Evolutionary conservation across 169 alveolate genomes (phyloP).

Genomic region (Ichthyophthirius multifiliis): DNA sequence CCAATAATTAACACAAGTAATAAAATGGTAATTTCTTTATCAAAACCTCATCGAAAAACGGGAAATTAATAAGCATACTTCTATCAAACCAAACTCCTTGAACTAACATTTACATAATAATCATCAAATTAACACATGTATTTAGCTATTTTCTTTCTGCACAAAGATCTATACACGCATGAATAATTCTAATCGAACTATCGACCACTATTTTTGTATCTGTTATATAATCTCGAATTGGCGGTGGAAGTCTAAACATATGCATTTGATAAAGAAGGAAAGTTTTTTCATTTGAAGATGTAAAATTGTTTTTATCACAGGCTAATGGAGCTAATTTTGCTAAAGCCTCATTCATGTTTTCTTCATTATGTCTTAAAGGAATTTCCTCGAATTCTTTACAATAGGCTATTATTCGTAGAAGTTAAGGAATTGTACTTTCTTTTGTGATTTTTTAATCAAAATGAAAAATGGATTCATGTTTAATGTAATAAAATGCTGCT

Average conservation of each 20-base stretch:
- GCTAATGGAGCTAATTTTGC: conserved; percentile 69
- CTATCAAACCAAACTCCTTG: conserved; percentile 82
- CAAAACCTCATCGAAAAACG: conserved; percentile 52
- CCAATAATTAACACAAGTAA: conserved; percentile 57
- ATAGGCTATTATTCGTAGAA: conserved; percentile 62
- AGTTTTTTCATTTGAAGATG: conserved; percentile 77
- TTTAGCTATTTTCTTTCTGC: conserved; percentile 65
- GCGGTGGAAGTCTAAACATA: conserved; percentile 63
- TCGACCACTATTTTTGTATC: conserved; percentile 86
- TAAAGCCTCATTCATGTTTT: conserved; percentile 79
- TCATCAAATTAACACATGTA: conserved; percentile 67
- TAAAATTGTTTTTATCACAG: conserved; percentile 65
- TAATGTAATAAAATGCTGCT: conserved; percentile 76
- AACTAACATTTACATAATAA: conserved; percentile 73
- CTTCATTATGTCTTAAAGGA: conserved; percentile 91
- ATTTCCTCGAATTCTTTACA: conserved; percentile 81
- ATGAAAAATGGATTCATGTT: conserved; percentile 52
- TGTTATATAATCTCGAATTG: conserved; percentile 86
- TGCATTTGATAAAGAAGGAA: conserved; percentile 80
- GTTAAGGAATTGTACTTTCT: conserved; percentile 44
- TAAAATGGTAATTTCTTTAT: conserved; percentile 46
- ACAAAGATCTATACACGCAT: conserved; percentile 81
- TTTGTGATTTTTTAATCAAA: conserved; percentile 30
- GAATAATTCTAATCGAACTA: conserved; percentile 76
- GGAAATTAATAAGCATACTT: conserved; percentile 63